Evolutionary conservation across 306 rosid species (phyloP), one percentile per base, ranked within the genome.

Genomic region (Castanopsis chinensis): DNA sequence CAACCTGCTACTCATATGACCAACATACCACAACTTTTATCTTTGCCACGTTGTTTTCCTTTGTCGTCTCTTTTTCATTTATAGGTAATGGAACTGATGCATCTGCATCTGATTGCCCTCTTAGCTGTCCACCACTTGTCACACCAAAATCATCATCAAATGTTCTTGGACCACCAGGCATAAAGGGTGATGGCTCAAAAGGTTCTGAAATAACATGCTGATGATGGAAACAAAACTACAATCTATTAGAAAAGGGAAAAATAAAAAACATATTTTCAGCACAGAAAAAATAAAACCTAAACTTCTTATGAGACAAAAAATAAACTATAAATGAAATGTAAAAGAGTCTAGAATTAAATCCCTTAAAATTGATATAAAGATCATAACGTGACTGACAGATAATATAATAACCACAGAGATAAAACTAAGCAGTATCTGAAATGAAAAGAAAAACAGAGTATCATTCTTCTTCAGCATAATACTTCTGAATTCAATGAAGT

Each of bases 11-110:
- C 19, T 54, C 35, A 67, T 32, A 73, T 33, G 72, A 69, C 64
- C 45, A 55, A 88, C 97, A 79, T 92, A 94, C 99, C 99, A 94
- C 99, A 83, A 94, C 99, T 94, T 91, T 94, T 80, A 94, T 90
- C 85, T 92, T 95, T 17, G 99, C 99, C 41, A 91, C 98, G 43
- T 88, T 94, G 74, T 85, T 92, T 88, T 95, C 99, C 86, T 88
- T 87, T 14, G 90, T 54, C 72, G 25, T 90, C 84, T 94, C 99
- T 76, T 84, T 92, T 75, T 90, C 99, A 80, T 70, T 84, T 37
- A 69, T 79, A 43, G 89, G 87, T 61, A 91, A 80, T 60, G 81
- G 78, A 78, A 84, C 60, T 63, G 89, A 81, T 17, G 88, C 75
- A 83, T 89, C 97, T 77, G 76, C 74, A 69, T 89, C 91, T 55